Base-by-base conservation (phyloP, 1,139 yeast species). In the Yamadazyma membranifaciens region DNA sequence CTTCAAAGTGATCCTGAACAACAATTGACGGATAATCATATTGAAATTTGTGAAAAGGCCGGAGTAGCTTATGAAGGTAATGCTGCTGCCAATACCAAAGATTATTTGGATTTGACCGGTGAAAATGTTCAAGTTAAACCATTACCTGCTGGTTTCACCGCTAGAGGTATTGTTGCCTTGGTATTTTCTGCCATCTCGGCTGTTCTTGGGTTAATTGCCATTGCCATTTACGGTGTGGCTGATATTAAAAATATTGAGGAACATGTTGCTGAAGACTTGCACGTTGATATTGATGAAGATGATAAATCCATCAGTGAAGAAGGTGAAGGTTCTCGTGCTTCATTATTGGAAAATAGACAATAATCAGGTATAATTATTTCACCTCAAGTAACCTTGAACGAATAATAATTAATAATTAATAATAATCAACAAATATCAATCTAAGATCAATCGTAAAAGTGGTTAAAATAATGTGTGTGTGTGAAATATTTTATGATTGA, bases 141-240 rank as follows among this genome's bases (percentile, higher is more conserved):
- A 13, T 69, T 83, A 46, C 89, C 91, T 2, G 68, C 66, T 33
- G 89, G 91, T 6, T 83, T 83, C 62, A 83, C 91, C 3, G 55
- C 71, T 16, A 80, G 77, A 60, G 91, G 91, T 35, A 82, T 81
- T 56, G 60, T 81, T 47, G 89, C 89, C 9, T 60, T 83, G 44
- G 61, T 70, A 1, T 58, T 80, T 38, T 81, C 87, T 25, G 69
- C 81, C 33, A 31, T 75, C n/a, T 70, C 75, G 34, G 89, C 83
- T 16, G 33, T 82, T 17, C 72, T 69, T 46, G 91, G 91, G 34
- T 54, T 83, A 22, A 64, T 55, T 41, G 65, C 79, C 14, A 81
- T 83, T 47, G 69, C 77, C 43, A 60, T 68, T 41, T 83, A 77
- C 54, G 91, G 91, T 42, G 62, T 83, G 63, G 77, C 75, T 42